phyloP scores from a whole-genome alignment of 768 basidiomycete species.

The Calocybe cyanea region DNA sequence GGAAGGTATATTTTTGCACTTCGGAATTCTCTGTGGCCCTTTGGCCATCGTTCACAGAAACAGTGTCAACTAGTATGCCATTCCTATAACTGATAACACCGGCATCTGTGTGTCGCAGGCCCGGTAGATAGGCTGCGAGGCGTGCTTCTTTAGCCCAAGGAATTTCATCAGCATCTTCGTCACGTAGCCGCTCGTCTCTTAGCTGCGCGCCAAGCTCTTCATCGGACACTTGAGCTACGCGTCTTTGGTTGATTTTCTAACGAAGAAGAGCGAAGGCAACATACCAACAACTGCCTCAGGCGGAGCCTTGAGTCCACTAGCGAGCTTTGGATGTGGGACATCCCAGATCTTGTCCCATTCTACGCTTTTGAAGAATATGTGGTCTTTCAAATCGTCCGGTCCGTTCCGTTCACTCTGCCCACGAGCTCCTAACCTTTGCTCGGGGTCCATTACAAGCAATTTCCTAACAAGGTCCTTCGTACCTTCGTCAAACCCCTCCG shows the following conservation, averaged over 20 bases:
- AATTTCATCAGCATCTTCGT: slow-evolving; percentile 13
- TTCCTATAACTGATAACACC: background rate
- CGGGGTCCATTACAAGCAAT: slow-evolving; percentile 68
- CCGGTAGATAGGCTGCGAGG: slow-evolving; percentile 13
- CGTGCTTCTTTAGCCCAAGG: slow-evolving; percentile 12
- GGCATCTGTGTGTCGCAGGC: slow-evolving; percentile 5
- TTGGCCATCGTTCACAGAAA: background rate
- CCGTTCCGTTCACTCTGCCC: slow-evolving; percentile 32
- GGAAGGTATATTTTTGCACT: slow-evolving; percentile 16
- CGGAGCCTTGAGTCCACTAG: slow-evolving; percentile 41
- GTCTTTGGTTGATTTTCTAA: background rate
- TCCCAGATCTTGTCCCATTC: slow-evolving; percentile 68
- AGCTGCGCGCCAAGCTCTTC: slow-evolving; percentile 13
- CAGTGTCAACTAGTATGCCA: background rate
- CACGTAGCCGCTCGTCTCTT: slow-evolving; percentile 12
- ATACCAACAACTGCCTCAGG: slow-evolving; percentile 2
- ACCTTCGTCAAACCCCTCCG: slow-evolving; percentile 77
- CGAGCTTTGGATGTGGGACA: slow-evolving; percentile 51
- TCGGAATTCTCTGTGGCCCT: background rate
- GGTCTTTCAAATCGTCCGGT: slow-evolving; percentile 42
- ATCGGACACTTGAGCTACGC: slow-evolving; percentile 3
- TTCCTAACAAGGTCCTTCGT: slow-evolving; percentile 77
- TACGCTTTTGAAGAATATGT: slow-evolving; percentile 58
- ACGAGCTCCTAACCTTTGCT: slow-evolving; percentile 57
- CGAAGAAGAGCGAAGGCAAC: background rate